Evolutionary conservation across 2,329 filamentous ascomycete species (phyloP), one percentile per base, ranked within the genome.

Genomic region (Chaetomiaceae sp.): DNA sequence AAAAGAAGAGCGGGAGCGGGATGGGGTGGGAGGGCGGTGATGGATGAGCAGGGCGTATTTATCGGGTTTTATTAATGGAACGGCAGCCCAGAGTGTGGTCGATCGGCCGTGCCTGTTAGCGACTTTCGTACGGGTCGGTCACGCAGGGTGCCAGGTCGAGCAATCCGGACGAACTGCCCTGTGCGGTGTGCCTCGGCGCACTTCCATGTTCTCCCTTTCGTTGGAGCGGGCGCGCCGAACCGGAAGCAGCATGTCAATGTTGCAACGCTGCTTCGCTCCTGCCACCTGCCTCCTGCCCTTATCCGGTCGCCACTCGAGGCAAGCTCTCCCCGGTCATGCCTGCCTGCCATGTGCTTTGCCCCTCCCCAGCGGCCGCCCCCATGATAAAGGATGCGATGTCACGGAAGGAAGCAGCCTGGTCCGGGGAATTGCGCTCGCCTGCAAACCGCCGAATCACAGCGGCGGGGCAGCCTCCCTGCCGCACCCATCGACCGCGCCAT

Each of bases 191-290:
- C 8, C 30, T n/a, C n/a, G n/a, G 20, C 14, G 7, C 11, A 17
- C 26, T 14, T 4, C 6, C 22, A 5, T 26, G 36, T 30, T 29
- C 30, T 24, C 35, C 11, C 27, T 12, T 19, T 8, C 9, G n/a
- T 26, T 32, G 27, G 15, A 15, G 18, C 11, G 17, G 29, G 17
- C 24, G 14, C 27, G 27, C 37, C 37, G 29, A 38, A 32, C 52
- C 51, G 39, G 43, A 54, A 50, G 39, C 51, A 54, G 51, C 39
- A 49, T n/a, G n/a, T n/a, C n/a, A 51, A 48, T 53, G 48, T 32
- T 37, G 29, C 38, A 29, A 38, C 35, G 19, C 38, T 38, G 26
- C 29, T n/a, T n/a, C n/a, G n/a, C n/a, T n/a, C n/a, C n/a, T n/a
- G n/a, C n/a, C n/a, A n/a, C n/a, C n/a, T n/a, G 22, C 5, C 9